Evolutionary conservation across 345 rosid genomes (phyloP), one percentile per base, ranked within the genome.

Genomic region (Eucalyptus pauciflora): DNA sequence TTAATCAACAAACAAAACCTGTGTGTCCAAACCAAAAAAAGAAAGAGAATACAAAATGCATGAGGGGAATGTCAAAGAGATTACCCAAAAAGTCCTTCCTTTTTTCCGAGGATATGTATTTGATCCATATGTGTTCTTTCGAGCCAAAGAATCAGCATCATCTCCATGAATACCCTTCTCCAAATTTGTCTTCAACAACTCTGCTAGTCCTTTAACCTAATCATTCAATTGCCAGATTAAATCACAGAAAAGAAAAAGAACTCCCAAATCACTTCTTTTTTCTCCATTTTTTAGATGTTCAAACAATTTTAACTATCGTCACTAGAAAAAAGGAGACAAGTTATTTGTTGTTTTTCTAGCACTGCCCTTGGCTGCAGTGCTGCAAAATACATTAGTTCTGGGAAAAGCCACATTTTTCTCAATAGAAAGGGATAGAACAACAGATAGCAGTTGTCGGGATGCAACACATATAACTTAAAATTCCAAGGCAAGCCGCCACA

Each of bases 51-150:
- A 67, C 27, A 45, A 86, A 46, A 45, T 45, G 27, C 13, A 69
- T 9, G 49, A 71, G 16, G 31, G 20, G 49, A 50, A 24, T 15
- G 37, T 37, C 71, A 46, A 86, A 41, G 25, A 83, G 79, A 83
- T 85, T 91, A 98, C 99, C 98, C 96, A 96, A 90, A 98, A 98
- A 89, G 95, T 93, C 90, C 99, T 93, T 89, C 99, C 99, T 90
- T 97, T 98, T 90, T 95, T 97, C 79, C 86, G 95, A 58, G 99
- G 99, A 92, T 98, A 98, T 54, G 98, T 96, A 92, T 98, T 98
- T 87, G 98, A 92, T 80, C 99, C 99, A 95, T 95, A 98, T 87
- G 88, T 92, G 89, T 89, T 92, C 91, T 89, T 94, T 88, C 99
- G 94, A 87, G 93, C 94, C 87, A 91, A 85, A 89, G 96, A 89